phyloP scores from a whole-genome alignment of 2,329 filamentous ascomycete genomes.

The Lecanoromycetidae sp. region DNA sequence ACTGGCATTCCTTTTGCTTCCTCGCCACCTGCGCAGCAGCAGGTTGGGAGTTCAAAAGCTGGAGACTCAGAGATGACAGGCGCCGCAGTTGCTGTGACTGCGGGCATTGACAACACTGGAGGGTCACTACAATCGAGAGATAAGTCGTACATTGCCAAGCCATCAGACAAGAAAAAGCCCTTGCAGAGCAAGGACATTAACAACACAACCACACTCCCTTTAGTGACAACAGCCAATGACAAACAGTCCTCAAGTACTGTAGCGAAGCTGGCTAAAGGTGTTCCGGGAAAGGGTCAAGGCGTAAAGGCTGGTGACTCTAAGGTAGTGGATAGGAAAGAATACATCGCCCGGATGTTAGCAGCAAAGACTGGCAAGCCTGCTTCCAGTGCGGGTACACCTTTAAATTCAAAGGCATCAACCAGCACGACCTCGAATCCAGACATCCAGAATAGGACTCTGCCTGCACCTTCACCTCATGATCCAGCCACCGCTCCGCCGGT shows the following conservation, averaged over 20 bases:
- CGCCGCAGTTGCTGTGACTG: not conserved
- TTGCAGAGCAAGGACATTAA: not conserved
- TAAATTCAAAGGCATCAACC: not conserved
- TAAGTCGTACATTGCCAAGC: not conserved
- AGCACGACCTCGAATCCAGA: not conserved
- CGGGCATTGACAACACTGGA: not conserved
- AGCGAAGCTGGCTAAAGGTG: not conserved
- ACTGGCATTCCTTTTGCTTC: conserved; percentile 35
- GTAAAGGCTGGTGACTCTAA: conserved; percentile 23
- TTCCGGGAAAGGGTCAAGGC: not conserved
- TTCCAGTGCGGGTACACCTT: conserved; percentile 11
- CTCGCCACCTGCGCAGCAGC: conserved; percentile 12
- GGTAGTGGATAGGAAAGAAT: conserved; percentile 58
- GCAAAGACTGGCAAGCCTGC: conserved; percentile 50
- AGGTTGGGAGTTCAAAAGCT: conserved; percentile 14
- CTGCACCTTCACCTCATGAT: conserved; percentile 13
- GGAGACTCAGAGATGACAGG: not conserved
- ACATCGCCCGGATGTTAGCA: conserved; percentile 65
- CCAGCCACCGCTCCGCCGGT: not conserved
- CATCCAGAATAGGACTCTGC: not conserved
- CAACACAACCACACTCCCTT: not conserved
- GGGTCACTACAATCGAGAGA: too few relatives aligned
- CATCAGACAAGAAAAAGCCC: not conserved
- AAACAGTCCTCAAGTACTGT: not conserved
- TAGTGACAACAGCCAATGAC: not conserved